These are phyloP conservation scores for Pichia sp. DNA, from an alignment of 1,139 yeast genomes.

Conservation along the genomic window DNA sequence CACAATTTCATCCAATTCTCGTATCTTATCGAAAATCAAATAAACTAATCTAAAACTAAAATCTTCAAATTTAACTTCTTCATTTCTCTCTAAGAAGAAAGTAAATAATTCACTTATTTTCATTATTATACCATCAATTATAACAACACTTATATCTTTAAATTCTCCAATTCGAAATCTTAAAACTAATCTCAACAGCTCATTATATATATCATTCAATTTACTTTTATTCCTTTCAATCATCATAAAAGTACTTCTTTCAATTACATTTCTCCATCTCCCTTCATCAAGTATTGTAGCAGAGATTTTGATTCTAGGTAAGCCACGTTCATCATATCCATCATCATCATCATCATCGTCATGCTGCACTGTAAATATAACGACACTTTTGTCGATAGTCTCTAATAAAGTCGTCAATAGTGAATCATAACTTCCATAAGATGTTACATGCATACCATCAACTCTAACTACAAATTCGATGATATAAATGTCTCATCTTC, in stretches of 20 bases:
- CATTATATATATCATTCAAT: slow-evolving; percentile 1
- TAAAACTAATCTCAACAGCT: not conserved
- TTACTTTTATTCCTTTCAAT: not conserved
- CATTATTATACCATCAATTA: slow-evolving; percentile 11
- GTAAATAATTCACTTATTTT: slow-evolving; percentile 8
- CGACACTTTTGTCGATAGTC: not conserved
- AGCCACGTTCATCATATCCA: not conserved
- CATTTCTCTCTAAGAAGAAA: slow-evolving; percentile 2
- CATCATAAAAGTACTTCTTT: slow-evolving; percentile 1
- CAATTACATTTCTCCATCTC: not conserved
- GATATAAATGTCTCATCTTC: too few relatives aligned
- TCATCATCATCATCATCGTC: not conserved
- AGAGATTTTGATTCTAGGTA: not conserved
- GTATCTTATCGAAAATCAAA: slow-evolving; percentile 5
- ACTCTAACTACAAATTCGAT: too few relatives aligned
- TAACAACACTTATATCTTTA: not conserved
- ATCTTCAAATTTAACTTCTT: slow-evolving; percentile 1
- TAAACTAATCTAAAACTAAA: slow-evolving; percentile 10
- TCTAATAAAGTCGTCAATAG: not conserved
- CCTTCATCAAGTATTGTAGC: not conserved
- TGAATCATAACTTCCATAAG: too few relatives aligned
- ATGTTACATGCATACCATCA: too few relatives aligned
- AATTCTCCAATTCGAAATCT: not conserved
- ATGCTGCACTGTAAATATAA: not conserved
- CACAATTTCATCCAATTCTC: slow-evolving; percentile 4